phyloP scores from a whole-genome alignment of 2,329 filamentous ascomycete genomes.

The Colletotrichum lupini region DNA sequence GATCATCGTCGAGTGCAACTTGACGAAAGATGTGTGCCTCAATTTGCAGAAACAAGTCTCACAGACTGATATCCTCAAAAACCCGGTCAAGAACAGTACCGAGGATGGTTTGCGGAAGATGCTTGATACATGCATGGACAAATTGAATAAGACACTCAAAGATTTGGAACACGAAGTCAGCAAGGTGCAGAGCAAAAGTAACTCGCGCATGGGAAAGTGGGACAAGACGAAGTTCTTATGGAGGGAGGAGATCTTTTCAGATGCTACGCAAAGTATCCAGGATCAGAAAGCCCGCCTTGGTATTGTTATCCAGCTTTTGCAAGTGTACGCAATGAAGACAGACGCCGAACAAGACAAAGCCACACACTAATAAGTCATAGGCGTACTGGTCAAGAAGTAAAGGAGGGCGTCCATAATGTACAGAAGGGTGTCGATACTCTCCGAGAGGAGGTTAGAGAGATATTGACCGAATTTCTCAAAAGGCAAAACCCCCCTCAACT shows the following conservation, averaged over 20 bases:
- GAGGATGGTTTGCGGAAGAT: neutral
- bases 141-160: neutral
- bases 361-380: neutral
- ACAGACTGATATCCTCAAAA: neutral
- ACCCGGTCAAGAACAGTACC: neutral
- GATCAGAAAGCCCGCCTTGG: conserved; percentile 4
- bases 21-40: neutral
- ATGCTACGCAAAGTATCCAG: conserved; percentile 2
- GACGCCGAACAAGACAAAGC: neutral
- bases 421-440: neutral
- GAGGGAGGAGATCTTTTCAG: conserved; percentile 9
- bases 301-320: neutral
- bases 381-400: neutral
- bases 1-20: conserved; percentile 5
- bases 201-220: conserved; percentile 13
- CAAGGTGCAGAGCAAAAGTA: neutral
- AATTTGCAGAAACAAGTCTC: neutral
- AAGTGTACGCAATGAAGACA: neutral
- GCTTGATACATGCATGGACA: neutral
- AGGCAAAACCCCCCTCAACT: neutral
- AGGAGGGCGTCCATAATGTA: neutral
- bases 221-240: conserved; percentile 20
- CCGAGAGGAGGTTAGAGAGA: neutral
- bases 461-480: neutral
- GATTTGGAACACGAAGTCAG: neutral